These are phyloP conservation scores for Penicillium riverlandense DNA, from an alignment of 495 filamentous ascomycete genomes.

Conservation along the genomic window DNA sequence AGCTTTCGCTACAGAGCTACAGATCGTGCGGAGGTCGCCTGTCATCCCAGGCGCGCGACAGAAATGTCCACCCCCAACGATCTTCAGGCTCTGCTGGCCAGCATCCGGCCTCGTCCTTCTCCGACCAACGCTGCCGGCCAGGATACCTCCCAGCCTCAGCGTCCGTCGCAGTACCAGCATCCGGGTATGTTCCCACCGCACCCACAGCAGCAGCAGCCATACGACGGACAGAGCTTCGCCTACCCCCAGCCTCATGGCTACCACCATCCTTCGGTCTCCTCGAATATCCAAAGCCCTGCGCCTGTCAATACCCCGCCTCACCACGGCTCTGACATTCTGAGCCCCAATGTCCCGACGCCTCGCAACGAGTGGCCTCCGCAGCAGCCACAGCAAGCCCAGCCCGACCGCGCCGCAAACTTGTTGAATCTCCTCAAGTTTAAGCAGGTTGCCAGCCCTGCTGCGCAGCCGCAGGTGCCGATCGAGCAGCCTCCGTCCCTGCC, in stretches of 20 bases:
- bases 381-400: constrained; percentile 31
- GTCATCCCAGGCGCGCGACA: constrained; percentile 28
- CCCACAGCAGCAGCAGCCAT: constrained; percentile 27
- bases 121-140: constrained; percentile 28
- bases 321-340: constrained; percentile 44
- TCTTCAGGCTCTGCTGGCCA: constrained; percentile 42
- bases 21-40: constrained; percentile 26
- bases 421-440: constrained; percentile 86
- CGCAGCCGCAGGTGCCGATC: constrained; percentile 25
- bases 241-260: constrained; percentile 32
- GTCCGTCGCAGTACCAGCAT: constrained; percentile 24
- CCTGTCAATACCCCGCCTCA: constrained; percentile 36
- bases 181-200: constrained; percentile 26
- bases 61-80: constrained; percentile 47
- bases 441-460: constrained; percentile 32
- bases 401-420: constrained; percentile 61
- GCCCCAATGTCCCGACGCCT: constrained; percentile 38
- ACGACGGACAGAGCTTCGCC: constrained; percentile 31
- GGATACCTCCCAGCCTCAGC: constrained; percentile 26
- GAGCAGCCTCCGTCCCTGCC: constrained; percentile 34
- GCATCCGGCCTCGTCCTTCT: constrained; percentile 36
- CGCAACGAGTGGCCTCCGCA: constrained; percentile 26
- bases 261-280: constrained; percentile 42
- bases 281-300: constrained; percentile 36
- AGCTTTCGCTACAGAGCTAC: constrained; percentile 17